Evolutionary conservation across 2,329 filamentous ascomycete genomes (phyloP), one percentile per base, ranked within the genome.

Genomic region (Geosmithia flava): DNA sequence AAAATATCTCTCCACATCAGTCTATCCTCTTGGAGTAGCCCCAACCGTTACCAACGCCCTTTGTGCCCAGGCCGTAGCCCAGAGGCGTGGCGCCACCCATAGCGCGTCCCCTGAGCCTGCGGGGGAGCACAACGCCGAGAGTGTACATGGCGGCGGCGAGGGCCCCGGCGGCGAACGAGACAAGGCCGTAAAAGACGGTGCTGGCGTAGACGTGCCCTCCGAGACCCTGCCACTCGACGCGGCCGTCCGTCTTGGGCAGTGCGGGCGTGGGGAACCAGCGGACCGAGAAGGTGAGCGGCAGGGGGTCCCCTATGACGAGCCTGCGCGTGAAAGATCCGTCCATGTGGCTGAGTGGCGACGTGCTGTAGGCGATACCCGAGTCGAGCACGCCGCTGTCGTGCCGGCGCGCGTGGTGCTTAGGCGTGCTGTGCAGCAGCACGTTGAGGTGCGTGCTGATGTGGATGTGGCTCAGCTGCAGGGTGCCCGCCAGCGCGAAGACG

Each of bases 381-480:
- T 95, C 87, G 42, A 95, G 77, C 17, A 90, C 88, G 29, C 90
- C 90, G 19, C 79, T 82, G 65, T 76, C 80, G 67, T 72, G 83
- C 54, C 68, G 81, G 42, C 75, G 76, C 42, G 72, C 65, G 58
- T 81, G 78, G 55, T 80, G 76, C 58, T 80, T 81, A 4, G 77
- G 78, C 46, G 70, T 72, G 63, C 72, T 74, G 63, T 91, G 93
- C 55, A 96, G 74, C 48, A 97, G 72, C 52, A 97, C 81, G 62
- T 97, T 97, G 63, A 97, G 75, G 59, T 87, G 81, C 6, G 89
- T 91, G 59, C 85, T 86, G 55, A 98, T 80, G 68, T 97, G 93
- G 57, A 98, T 73, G 65, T 96, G 93, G 63, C 82, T 88, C 46
- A 83, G 72, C 67, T 98, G 90, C 19, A 97, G 74, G 0, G 87